Percentiles rank a stretch among this genome's conserved stretches.
Evolutionary conservation across 345 rosid genomes (phyloP).

Genomic region (Fremontodendron californicum): DNA sequence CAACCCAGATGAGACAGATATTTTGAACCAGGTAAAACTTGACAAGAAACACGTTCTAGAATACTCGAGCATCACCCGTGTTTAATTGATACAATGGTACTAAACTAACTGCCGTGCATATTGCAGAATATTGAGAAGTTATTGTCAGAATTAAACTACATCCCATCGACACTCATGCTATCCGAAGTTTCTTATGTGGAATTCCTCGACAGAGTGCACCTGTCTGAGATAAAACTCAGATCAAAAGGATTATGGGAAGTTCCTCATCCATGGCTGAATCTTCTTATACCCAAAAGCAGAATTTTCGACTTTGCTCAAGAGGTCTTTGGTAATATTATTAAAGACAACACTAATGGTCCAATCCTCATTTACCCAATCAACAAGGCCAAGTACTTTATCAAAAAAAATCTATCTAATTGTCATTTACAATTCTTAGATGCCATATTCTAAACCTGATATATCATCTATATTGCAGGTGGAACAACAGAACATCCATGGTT

Average conservation of each 20-base stretch:
- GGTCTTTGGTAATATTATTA: slow-evolving; percentile 66
- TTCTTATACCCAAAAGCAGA: slow-evolving; percentile 64
- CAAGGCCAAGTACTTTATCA: slow-evolving; percentile 57
- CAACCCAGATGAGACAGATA: slow-evolving; percentile 43
- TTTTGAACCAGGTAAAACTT: slow-evolving; percentile 45
- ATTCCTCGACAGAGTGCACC: slow-evolving; percentile 81
- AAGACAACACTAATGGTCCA: slow-evolving; percentile 67
- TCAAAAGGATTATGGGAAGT: slow-evolving; percentile 82
- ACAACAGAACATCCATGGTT: slow-evolving; percentile 57
- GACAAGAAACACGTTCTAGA: neutral
- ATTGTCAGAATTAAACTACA: slow-evolving; percentile 58
- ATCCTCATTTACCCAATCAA: slow-evolving; percentile 81
- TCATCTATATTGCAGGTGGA: slow-evolving; percentile 63
- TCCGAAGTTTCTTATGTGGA: slow-evolving; percentile 65
- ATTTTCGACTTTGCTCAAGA: slow-evolving; percentile 47
- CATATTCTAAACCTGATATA: neutral
- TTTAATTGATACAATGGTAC: neutral
- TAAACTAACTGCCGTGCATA: neutral
- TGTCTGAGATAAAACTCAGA: slow-evolving; percentile 58
- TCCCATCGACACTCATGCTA: slow-evolving; percentile 58
- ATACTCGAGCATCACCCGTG: neutral
- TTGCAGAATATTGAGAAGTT: slow-evolving; percentile 51
- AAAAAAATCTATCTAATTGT: neutral
- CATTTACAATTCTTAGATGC: neutral
- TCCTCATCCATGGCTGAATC: slow-evolving; percentile 96